A percentile compares a stretch with the other conserved stretches of the same genome.
Evolutionary conservation across 768 basidiomycete genomes (phyloP).

Genomic region (Candolleomyces eurysporus): DNA sequence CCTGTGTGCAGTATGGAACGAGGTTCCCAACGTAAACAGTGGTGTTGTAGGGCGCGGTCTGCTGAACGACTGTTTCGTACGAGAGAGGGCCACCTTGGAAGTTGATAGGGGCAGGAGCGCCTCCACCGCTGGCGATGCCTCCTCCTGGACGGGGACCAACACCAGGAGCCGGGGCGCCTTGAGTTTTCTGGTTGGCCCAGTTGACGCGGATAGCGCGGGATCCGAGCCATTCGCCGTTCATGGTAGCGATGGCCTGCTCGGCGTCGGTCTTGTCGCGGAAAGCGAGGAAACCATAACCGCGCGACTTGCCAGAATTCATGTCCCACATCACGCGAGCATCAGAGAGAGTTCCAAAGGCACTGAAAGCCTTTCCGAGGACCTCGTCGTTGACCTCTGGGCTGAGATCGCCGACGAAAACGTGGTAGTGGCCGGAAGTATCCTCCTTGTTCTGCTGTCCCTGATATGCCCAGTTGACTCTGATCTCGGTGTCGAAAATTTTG

Average conservation of each 20-base stretch:
- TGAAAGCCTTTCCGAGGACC: conserved; percentile 94
- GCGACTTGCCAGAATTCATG: conserved; percentile 98
- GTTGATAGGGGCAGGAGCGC: conserved; percentile 86
- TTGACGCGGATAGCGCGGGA: conserved; percentile 98
- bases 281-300: conserved; percentile 97
- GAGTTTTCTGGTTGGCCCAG: conserved; percentile 99
- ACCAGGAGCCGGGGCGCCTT: conserved; percentile 49
- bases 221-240: conserved; percentile 99
- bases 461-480: conserved; percentile 99
- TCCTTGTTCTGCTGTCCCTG: conserved; percentile 98
- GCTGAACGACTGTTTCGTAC: conserved; percentile 90
- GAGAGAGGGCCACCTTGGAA: conserved; percentile 87
- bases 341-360: conserved; percentile 93
- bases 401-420: conserved; percentile 99
- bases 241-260: conserved; percentile 97
- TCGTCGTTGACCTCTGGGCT: conserved; percentile 99
- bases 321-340: conserved; percentile 99
- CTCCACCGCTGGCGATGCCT: conserved; percentile 30
- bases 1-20: conserved; percentile 95
- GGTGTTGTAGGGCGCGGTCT: conserved; percentile 91
- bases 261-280: conserved; percentile 99
- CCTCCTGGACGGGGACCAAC: conserved; percentile 41
- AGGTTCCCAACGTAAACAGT: conserved; percentile 99
- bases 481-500: conserved; percentile 99
- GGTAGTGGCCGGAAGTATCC: conserved; percentile 95